Conservation (phyloP, 768 basidiomycete genomes). For the Stropharia rugosoannulata region DNA sequence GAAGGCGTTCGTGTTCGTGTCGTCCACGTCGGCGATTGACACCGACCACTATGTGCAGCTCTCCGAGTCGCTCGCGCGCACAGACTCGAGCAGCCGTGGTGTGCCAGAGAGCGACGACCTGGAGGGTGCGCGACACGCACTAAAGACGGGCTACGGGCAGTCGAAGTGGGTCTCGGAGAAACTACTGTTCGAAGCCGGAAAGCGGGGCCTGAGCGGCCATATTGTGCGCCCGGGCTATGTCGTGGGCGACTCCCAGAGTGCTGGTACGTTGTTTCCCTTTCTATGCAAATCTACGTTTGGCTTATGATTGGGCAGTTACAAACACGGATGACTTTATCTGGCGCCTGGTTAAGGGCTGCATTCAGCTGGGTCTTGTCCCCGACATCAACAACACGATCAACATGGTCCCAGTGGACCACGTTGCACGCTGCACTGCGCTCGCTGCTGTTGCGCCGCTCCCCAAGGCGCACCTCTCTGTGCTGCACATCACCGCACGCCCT, state of each 20-base stretch:
- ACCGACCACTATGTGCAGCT: constrained; percentile 87
- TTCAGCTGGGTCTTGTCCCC: constrained; percentile 94
- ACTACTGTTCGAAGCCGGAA: constrained; percentile 87
- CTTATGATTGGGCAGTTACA: constrained; percentile 57
- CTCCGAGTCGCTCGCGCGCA: constrained; percentile 63
- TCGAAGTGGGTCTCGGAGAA: constrained; percentile 99
- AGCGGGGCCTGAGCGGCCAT: constrained; percentile 78
- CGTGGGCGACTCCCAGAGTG: constrained; percentile 86
- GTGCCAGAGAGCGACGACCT: constrained; percentile 88
- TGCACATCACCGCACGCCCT: constrained; percentile 86
- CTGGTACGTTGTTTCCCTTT: constrained; percentile 61
- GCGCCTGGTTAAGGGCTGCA: constrained; percentile 97
- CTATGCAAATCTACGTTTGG: too few relatives aligned
- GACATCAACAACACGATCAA: constrained; percentile 99
- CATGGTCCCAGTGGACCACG: constrained; percentile 97
- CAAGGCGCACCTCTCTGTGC: constrained; percentile 49
- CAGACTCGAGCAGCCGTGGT: constrained; percentile 49
- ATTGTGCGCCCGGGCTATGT: constrained; percentile 95
- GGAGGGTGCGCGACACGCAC: constrained; percentile 70
- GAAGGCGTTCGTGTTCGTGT: constrained; percentile 88
- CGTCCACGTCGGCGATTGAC: constrained; percentile 94
- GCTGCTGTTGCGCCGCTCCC: constrained; percentile 65
- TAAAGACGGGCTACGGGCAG: constrained; percentile 95
- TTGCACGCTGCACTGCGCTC: constrained; percentile 77
- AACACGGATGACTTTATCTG: constrained; percentile 99